Base-by-base conservation (phyloP, 2,329 filamentous ascomycete genomes). In the Cladosporium sp. region DNA sequence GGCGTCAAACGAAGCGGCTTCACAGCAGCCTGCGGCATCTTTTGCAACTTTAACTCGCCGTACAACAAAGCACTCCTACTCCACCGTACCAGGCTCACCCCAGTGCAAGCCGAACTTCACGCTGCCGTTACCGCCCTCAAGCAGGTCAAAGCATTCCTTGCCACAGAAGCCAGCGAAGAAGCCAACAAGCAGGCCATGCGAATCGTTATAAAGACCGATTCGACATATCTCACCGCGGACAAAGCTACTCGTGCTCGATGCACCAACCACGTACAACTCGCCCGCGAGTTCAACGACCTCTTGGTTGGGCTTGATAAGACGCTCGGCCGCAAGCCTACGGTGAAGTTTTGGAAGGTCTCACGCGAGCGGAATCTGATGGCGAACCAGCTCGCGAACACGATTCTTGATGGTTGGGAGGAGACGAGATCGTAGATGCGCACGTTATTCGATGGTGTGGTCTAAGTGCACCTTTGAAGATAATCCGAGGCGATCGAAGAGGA, bases 131-230 rank as follows among this genome's bases (percentile, higher is more conserved):
- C 18, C 6, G 39, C 39, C 18, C 39, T 46, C 6, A n/a, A 46
- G 18, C 6, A 16, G 16, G 39, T 46, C 18, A 28, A 18, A 26
- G 43, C 69, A 21, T 14, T 59, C 23, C 57, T 71, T 28, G 64
- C 67, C 11, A 36, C 64, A 23, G 16, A 16, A 13, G 65, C 66
- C 13, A 34, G 54, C n/a, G 54, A 32, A 49, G 65, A 26, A 23
- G 56, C 59, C 13, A 51, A 21, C 16, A 28, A 2, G 10, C 49
- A 58, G 32, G 18, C 25, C 5, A 36, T 1, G 4, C 14, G 66
- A n/a, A 65, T 73, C 23, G 64, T 70, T 7, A 72, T 78, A 61
- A 74, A 75, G 53, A 70, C 76, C 0, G 76, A 78, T 43, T 79
- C 77, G 0, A 69, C 67, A n/a, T 78, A 76, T 32, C 7, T 53